Evolutionary conservation across 2,329 filamentous ascomycete species (phyloP).

Genomic region (Aspergillus intermedius): DNA sequence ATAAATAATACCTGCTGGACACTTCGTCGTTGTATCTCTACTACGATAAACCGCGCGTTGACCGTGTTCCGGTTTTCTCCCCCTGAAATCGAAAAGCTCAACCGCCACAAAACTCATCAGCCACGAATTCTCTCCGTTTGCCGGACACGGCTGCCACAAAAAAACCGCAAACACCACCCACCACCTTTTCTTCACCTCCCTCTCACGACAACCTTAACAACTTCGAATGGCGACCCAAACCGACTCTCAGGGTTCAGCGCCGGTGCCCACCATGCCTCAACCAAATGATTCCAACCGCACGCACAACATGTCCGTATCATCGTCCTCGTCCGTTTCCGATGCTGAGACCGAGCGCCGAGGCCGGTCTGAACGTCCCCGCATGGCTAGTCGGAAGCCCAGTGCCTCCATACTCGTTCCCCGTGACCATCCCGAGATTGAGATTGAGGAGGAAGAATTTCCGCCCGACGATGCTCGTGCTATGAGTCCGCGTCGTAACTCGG

Average conservation of each 20-base stretch:
- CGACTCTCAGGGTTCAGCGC: slow-evolving; percentile 23
- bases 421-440: slow-evolving; percentile 66
- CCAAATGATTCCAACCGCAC: slow-evolving; percentile 33
- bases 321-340: slow-evolving; percentile 45
- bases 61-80: neutral
- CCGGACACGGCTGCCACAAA: slow-evolving; percentile 10
- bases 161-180: slow-evolving; percentile 10
- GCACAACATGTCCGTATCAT: slow-evolving; percentile 38
- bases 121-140: neutral
- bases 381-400: slow-evolving; percentile 70
- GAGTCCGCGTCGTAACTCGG: slow-evolving; percentile 85
- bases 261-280: slow-evolving; percentile 34
- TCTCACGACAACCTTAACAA: neutral
- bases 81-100: neutral
- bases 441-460: slow-evolving; percentile 68
- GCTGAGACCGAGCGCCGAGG: slow-evolving; percentile 38
- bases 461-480: slow-evolving; percentile 87
- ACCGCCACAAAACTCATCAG: neutral
- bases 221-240: slow-evolving; percentile 4
- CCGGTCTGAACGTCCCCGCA: slow-evolving; percentile 54
- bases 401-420: slow-evolving; percentile 76
- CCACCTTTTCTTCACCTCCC: neutral
- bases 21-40: neutral
- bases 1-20: no score
- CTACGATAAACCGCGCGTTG: neutral